A percentile compares a stretch with the other conserved stretches of the same genome.
Evolutionary conservation across 352 stramenopile genomes (phyloP).

Genomic region (Phytopythium vexans): DNA sequence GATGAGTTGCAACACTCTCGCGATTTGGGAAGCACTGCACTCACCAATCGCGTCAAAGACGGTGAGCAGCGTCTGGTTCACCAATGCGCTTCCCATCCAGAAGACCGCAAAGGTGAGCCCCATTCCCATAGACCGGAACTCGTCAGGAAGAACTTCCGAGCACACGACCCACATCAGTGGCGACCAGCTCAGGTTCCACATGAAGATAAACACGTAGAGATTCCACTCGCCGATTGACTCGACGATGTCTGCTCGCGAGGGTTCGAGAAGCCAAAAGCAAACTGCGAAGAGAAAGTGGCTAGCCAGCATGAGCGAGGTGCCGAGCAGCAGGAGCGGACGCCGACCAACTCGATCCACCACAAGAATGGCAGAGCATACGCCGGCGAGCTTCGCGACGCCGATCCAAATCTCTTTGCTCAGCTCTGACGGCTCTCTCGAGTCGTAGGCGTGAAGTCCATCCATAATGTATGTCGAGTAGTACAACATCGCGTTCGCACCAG

Average conservation of each 20-base stretch:
- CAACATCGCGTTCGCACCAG: slow-evolving; percentile 71
- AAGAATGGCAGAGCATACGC: slow-evolving; percentile 50
- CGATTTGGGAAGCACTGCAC: too few relatives aligned
- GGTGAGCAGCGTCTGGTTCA: slow-evolving; percentile 69
- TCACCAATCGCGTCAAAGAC: slow-evolving; percentile 46
- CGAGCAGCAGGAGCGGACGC: slow-evolving; percentile 53
- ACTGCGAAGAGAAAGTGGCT: slow-evolving; percentile 48
- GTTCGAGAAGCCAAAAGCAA: slow-evolving; percentile 43
- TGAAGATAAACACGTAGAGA: slow-evolving; percentile 71
- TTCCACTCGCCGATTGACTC: slow-evolving; percentile 52
- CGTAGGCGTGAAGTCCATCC: slow-evolving; percentile 25
- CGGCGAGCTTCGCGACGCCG: slow-evolving; percentile 56
- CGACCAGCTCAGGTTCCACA: slow-evolving; percentile 74
- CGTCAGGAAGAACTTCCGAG: slow-evolving; percentile 58
- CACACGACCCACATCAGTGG: slow-evolving; percentile 77
- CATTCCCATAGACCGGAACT: slow-evolving; percentile 74
- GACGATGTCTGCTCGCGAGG: slow-evolving; percentile 13
- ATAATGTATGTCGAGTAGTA: slow-evolving; percentile 83
- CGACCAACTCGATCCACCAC: slow-evolving; percentile 59
- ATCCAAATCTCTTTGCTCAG: slow-evolving; percentile 60
- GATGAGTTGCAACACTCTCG: background rate
- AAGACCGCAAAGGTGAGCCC: slow-evolving; percentile 68
- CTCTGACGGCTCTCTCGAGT: slow-evolving; percentile 12
- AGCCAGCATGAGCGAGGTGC: slow-evolving; percentile 47
- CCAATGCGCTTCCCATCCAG: slow-evolving; percentile 61